Conservation (phyloP, 768 basidiomycete genomes). For the Mycena epipterygia region DNA sequence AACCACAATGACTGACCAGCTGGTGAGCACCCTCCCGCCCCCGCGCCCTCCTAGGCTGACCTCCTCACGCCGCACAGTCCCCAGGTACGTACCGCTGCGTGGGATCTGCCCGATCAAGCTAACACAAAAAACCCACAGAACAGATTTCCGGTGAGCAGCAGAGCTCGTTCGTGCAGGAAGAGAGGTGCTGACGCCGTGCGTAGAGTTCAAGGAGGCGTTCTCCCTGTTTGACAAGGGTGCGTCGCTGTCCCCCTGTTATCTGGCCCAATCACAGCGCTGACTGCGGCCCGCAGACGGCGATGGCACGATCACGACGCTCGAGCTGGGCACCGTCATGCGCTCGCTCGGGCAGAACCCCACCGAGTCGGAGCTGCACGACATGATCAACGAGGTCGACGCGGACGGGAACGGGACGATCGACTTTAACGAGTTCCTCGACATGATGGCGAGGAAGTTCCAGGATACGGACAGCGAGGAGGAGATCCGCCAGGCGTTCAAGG, state of each 20-base stretch:
- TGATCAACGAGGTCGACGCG: slow-evolving; percentile 95
- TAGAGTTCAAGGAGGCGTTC: slow-evolving; percentile 99
- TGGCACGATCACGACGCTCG: slow-evolving; percentile 91
- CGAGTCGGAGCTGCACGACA: slow-evolving; percentile 91
- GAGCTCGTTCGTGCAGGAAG: background rate
- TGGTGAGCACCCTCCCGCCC: slow-evolving; percentile 54
- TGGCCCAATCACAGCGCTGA: slow-evolving; percentile 4
- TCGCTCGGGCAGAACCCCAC: slow-evolving; percentile 94
- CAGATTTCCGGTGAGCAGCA: slow-evolving; percentile 85
- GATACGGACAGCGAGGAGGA: slow-evolving; percentile 95
- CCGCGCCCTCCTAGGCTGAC: slow-evolving; percentile 27
- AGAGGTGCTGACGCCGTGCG: slow-evolving; percentile 25
- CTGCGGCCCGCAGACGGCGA: slow-evolving; percentile 75
- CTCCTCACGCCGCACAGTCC: slow-evolving; percentile 53
- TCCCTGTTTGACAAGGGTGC: slow-evolving; percentile 96
- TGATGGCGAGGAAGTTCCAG: slow-evolving; percentile 67
- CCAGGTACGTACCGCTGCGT: slow-evolving; percentile 63
- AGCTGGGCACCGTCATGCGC: slow-evolving; percentile 95
- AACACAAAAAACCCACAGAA: slow-evolving; percentile 60
- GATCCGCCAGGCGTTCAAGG: slow-evolving; percentile 96
- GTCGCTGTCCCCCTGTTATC: slow-evolving; percentile 38
- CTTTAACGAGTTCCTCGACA: slow-evolving; percentile 84
- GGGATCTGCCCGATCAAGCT: background rate
- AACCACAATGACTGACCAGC: slow-evolving; percentile 67
- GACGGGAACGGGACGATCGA: slow-evolving; percentile 91